These are phyloP conservation scores for Eucalyptus curtisii DNA, from an alignment of 345 rosid species.

Conservation along the genomic window DNA sequence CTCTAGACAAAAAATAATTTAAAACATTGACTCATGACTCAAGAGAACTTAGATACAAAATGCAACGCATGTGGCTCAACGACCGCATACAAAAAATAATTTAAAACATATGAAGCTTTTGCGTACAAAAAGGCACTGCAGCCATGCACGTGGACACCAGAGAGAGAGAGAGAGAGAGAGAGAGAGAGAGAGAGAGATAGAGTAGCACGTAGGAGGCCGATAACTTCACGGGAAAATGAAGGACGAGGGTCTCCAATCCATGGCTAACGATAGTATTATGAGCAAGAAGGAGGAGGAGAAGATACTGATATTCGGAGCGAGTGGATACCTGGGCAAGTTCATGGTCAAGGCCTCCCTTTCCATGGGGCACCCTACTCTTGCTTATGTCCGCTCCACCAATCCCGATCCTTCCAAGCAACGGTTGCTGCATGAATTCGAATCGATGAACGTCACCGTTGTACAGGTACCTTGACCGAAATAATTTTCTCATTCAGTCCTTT, in stretches of 20 bases:
- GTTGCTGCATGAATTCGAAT: slow-evolving; percentile 1
- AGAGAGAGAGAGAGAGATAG: not conserved
- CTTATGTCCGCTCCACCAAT: slow-evolving; percentile 5
- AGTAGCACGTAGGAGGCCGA: not conserved
- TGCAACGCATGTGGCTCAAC: not conserved
- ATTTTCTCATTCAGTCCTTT: not conserved
- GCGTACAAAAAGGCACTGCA: not conserved
- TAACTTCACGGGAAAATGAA: not conserved
- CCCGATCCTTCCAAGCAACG: slow-evolving; percentile 1
- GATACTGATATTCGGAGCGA: slow-evolving; percentile 16
- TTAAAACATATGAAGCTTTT: not conserved
- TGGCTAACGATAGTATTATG: not conserved
- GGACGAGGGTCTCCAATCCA: not conserved
- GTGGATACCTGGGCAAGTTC: slow-evolving; percentile 15
- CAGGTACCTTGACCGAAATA: not conserved
- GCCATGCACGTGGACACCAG: not conserved
- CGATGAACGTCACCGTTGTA: slow-evolving; percentile 12
- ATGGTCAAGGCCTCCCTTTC: slow-evolving; percentile 13
- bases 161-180: not conserved
- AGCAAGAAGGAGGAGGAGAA: not conserved
- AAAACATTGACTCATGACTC: not conserved
- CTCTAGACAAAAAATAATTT: not conserved
- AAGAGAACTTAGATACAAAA: not conserved
- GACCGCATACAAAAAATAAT: not conserved
- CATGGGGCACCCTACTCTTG: slow-evolving; percentile 14